Conservation (phyloP, 768 basidiomycete species). For the Mycena sanguinolenta region DNA sequence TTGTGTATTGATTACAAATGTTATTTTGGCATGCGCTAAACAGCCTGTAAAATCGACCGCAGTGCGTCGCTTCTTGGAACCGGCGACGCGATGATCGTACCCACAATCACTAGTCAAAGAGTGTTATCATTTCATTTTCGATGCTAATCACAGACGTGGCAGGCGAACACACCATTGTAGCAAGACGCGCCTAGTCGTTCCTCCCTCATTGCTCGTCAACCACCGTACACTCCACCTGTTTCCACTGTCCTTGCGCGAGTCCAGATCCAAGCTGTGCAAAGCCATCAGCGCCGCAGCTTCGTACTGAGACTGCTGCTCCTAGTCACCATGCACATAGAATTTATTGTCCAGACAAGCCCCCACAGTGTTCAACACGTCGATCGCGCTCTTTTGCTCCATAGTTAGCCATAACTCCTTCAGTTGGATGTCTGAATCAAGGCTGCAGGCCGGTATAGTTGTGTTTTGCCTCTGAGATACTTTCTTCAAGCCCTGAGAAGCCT, state of each 20-base stretch:
- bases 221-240: conserved; percentile 15
- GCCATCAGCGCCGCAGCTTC: conserved; percentile 12
- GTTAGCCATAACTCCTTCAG: conserved; percentile 9
- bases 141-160: neutral
- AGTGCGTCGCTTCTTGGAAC: neutral
- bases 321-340: too few relatives aligned
- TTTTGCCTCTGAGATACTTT: conserved; percentile 2
- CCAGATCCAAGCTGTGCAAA: conserved; percentile 7
- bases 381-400: conserved; percentile 2
- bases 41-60: neutral
- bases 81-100: neutral
- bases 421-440: conserved; percentile 2
- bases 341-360: neutral
- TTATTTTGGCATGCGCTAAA: neutral
- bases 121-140: neutral
- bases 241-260: conserved; percentile 8
- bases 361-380: neutral
- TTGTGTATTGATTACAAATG: neutral
- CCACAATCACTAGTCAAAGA: neutral
- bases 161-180: neutral
- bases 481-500: conserved; percentile 1
- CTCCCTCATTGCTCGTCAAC: neutral
- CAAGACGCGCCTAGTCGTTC: conserved; percentile 8
- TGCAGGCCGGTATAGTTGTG: neutral
- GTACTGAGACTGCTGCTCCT: conserved; percentile 1